Base-by-base conservation (phyloP, 306 rosid species). In the Malus sylvestris region DNA sequence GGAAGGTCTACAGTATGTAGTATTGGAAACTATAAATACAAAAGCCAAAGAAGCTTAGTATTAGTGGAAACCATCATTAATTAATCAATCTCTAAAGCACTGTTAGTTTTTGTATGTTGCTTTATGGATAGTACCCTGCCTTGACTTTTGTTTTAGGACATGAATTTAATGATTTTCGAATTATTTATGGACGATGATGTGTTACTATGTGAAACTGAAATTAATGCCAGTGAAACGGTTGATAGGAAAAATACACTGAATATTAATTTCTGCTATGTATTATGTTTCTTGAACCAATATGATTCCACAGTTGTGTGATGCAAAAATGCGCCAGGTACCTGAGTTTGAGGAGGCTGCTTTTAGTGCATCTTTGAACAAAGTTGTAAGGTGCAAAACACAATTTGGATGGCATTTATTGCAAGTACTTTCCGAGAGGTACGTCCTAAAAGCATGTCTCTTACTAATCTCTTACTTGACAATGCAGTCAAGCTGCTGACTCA, bases 341-440 rank as follows among this genome's bases (percentile, higher is more conserved):
- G 98, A 95, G 74, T 95, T 95, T 85, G 96, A 95, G 86, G 98
- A 92, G 82, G 93, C 96, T 84, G 98, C 98, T 2, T 95, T 92
- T 84, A 65, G 57, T 86, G 93, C 98, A 66, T 89, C 98, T 66
- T 76, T 95, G 77, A 92, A 95, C 85, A 90, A 89, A 87, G 86
- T 92, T 80, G 95, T 92, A 61, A 89, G 84, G 83, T 92, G 98
- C 74, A 94, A 94, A 76, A 94, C 98, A 73, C 49, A 94, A 78
- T 94, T 90, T 85, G 98, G 98, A 67, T 94, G 98, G 98, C 98
- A 94, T 81, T 80, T 94, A 75, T 81, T 94, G 85, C 96, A 89
- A 83, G 96, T 94, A 82, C 84, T 91, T 58, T 92, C 97, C 4
- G 58, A 30, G 23, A 51, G 62, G 62, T 70, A 38, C 74, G 72